A percentile compares a stretch with the other conserved stretches of the same genome.
phyloP scores from a whole-genome alignment of 768 basidiomycete species.

The Tubosaeta sp. region DNA sequence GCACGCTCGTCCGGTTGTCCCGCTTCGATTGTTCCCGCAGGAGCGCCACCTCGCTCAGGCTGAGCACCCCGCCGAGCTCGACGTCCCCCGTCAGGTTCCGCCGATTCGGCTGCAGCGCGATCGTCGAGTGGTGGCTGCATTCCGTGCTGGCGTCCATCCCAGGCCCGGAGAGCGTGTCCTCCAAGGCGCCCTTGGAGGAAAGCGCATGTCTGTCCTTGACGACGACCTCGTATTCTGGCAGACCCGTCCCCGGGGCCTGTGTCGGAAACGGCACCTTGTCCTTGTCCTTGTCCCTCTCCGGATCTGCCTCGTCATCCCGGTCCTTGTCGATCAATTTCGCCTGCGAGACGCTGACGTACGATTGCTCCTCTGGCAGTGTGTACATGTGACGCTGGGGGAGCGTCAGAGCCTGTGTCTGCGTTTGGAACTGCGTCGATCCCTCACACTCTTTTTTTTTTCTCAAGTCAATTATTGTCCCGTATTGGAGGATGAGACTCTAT shows the following conservation, averaged over 20 bases:
- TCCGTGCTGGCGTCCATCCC: not conserved
- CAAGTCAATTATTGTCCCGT: too few species aligned
- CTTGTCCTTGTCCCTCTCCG: not conserved
- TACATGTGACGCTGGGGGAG: not conserved
- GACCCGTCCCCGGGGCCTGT: not conserved
- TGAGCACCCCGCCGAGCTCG: conserved; percentile 14
- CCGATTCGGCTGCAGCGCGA: conserved; percentile 24
- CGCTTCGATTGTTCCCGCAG: conserved; percentile 36
- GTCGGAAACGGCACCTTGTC: not conserved
- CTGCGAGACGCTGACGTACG: conserved; percentile 13
- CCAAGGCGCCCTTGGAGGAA: not conserved
- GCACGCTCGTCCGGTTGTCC: conserved; percentile 24
- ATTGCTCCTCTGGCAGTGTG: not conserved
- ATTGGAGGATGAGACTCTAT: too few species aligned
- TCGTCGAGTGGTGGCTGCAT: not conserved
- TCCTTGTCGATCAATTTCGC: conserved; percentile 1
- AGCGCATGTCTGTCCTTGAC: conserved; percentile 5
- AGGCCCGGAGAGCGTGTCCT: not conserved
- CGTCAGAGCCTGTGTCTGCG: not conserved
- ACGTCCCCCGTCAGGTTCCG: conserved; percentile 19
- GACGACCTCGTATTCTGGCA: conserved; percentile 31
- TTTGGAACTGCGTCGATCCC: not conserved
- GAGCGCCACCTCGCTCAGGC: conserved; percentile 42
- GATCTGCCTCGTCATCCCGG: not conserved
- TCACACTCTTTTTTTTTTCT: not conserved